Conservation (phyloP, 192 early-diverging fungal genomes). For the Martensiomyces pterosporus region DNA sequence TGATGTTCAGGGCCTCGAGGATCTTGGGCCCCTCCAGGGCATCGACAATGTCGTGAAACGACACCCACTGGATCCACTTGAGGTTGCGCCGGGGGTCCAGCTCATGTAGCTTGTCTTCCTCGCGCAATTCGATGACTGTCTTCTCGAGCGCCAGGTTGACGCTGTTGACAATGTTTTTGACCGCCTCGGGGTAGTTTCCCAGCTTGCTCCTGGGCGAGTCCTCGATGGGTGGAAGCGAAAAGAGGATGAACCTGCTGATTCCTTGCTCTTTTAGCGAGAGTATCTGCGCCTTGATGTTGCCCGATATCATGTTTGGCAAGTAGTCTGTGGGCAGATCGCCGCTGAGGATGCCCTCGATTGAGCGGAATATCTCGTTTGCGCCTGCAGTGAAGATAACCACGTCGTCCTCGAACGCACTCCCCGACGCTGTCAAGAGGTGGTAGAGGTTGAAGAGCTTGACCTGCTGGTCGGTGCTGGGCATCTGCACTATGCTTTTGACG, state of each 20-base stretch:
- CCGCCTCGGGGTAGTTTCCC: conserved; percentile 40
- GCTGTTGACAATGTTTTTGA: conserved; percentile 27
- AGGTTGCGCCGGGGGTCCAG: conserved; percentile 24
- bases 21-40: conserved; percentile 27
- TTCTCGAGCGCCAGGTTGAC: conserved; percentile 41
- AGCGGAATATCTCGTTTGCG: conserved; percentile 46
- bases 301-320: conserved; percentile 34
- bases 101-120: conserved; percentile 38
- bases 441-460: conserved; percentile 47
- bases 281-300: conserved; percentile 37
- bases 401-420: conserved; percentile 35
- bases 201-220: conserved; percentile 49
- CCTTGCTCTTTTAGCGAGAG: conserved; percentile 46
- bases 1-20: conserved; percentile 38
- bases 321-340: conserved; percentile 36
- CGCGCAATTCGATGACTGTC: conserved; percentile 31
- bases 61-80: conserved; percentile 46
- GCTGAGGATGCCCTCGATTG: conserved; percentile 38
- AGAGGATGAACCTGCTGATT: conserved; percentile 31
- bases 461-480: conserved; percentile 47
- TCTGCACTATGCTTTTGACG: conserved; percentile 40
- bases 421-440: conserved; percentile 39
- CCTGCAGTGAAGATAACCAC: conserved; percentile 46
- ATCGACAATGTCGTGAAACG: conserved; percentile 39
- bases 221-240: conserved; percentile 47